Evolutionary conservation across 352 stramenopile genomes (phyloP).

Genomic region (Pythium rishiriense): DNA sequence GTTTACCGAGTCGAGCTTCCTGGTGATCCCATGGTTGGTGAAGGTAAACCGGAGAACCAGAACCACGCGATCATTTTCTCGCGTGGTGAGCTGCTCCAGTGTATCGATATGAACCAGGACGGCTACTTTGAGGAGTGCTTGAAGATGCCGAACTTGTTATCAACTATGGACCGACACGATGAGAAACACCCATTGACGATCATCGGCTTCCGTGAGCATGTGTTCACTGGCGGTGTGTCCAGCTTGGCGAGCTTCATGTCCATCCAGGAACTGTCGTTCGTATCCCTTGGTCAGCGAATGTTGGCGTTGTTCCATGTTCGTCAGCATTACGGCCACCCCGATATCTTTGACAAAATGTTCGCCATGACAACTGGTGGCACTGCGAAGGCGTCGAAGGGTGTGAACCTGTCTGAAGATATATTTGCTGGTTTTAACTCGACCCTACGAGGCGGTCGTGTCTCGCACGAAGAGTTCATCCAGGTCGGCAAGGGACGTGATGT

Average conservation of each 20-base stretch:
- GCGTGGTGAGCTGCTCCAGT: constrained; percentile 82
- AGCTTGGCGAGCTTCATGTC: constrained; percentile 88
- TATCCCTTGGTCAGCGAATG: constrained; percentile 83
- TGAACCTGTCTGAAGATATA: constrained; percentile 90
- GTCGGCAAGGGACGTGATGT: constrained; percentile 98
- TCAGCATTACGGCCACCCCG: constrained; percentile 85
- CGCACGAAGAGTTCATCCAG: constrained; percentile 85
- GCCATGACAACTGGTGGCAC: constrained; percentile 79
- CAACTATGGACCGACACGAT: constrained; percentile 70
- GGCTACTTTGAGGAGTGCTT: constrained; percentile 80
- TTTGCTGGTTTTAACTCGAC: constrained; percentile 88
- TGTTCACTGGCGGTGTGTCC: constrained; percentile 83
- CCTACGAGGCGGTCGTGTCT: constrained; percentile 67
- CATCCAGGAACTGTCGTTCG: constrained; percentile 84
- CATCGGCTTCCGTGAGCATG: constrained; percentile 85
- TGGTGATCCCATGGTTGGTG: constrained; percentile 82
- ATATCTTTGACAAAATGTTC: constrained; percentile 90
- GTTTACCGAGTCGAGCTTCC: constrained; percentile 83
- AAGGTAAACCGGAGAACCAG: constrained; percentile 90
- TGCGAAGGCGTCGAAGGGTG: constrained; percentile 79
- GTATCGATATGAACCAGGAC: constrained; percentile 92
- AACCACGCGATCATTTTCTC: constrained; percentile 90
- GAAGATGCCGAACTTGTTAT: constrained; percentile 83
- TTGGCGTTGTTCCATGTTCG: constrained; percentile 73
- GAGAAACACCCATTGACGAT: constrained; percentile 78